Conservation (phyloP, 495 filamentous ascomycete genomes). For the Tuber indicum region DNA sequence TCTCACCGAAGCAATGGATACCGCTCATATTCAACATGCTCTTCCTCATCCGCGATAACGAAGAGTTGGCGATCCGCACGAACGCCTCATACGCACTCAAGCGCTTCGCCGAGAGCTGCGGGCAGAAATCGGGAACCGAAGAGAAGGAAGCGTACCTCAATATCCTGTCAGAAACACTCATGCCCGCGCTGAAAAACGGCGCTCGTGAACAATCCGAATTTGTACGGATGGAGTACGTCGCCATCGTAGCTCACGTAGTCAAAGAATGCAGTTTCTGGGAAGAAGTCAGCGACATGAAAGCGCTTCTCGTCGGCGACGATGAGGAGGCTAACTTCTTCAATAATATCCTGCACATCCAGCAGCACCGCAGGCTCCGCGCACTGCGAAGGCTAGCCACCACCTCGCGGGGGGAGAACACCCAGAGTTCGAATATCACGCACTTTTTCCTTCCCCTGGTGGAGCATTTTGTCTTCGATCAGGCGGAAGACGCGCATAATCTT, state of each 20-base stretch:
- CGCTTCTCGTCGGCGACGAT: slow-evolving; percentile 66
- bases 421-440: slow-evolving; percentile 69
- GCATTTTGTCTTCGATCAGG: slow-evolving; percentile 81
- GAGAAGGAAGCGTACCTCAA: slow-evolving; percentile 47
- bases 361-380: slow-evolving; percentile 77
- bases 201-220: slow-evolving; percentile 71
- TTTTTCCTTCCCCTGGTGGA: slow-evolving; percentile 89
- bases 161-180: slow-evolving; percentile 56
- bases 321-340: slow-evolving; percentile 89
- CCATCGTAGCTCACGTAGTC: slow-evolving; percentile 69
- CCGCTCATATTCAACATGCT: slow-evolving; percentile 88
- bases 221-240: slow-evolving; percentile 71
- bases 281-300: slow-evolving; percentile 65
- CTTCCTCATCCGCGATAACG: slow-evolving; percentile 75
- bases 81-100: slow-evolving; percentile 76
- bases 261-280: slow-evolving; percentile 61
- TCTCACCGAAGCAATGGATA: slow-evolving; percentile 74
- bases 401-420: slow-evolving; percentile 56
- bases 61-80: slow-evolving; percentile 75
- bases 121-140: slow-evolving; percentile 41
- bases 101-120: slow-evolving; percentile 64
- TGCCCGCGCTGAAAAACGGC: slow-evolving; percentile 70
- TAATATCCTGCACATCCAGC: slow-evolving; percentile 85
- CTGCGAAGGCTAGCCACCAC: slow-evolving; percentile 65
- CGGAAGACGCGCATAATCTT: slow-evolving; percentile 74